Conservation (phyloP, 495 filamentous ascomycete genomes). For the Daldinia concentrica region DNA sequence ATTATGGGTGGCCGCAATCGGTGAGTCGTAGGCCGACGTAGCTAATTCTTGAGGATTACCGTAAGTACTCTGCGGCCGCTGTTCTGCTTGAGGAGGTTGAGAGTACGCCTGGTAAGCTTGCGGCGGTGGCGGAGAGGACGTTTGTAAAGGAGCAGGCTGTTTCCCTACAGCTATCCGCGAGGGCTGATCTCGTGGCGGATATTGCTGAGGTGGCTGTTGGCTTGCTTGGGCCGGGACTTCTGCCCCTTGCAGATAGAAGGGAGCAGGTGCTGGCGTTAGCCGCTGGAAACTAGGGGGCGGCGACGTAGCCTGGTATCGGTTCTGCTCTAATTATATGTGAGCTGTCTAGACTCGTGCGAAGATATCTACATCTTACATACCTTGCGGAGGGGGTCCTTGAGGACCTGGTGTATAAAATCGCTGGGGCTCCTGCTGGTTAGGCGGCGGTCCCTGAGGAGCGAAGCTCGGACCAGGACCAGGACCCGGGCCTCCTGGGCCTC, state of each 20-base stretch:
- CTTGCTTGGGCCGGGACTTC: constrained; percentile 53
- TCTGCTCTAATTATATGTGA: constrained; percentile 46
- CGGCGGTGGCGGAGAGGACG: constrained; percentile 52
- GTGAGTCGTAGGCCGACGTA: constrained; percentile 85
- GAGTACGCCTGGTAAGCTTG: constrained; percentile 55
- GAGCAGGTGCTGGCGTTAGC: constrained; percentile 51
- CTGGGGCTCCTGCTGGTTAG: constrained; percentile 68
- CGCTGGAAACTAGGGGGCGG: constrained; percentile 60
- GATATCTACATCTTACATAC: constrained; percentile 31
- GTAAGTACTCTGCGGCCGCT: constrained; percentile 75
- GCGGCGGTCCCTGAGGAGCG: constrained; percentile 59
- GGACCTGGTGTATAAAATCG: constrained; percentile 74
- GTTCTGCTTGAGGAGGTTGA: constrained; percentile 54
- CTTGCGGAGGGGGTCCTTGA: constrained; percentile 50
- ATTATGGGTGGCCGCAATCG: constrained; percentile 68
- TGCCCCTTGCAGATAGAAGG: constrained; percentile 58
- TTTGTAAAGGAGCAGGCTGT: constrained; percentile 58
- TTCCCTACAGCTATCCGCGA: constrained; percentile 56
- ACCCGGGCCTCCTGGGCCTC: constrained; percentile 47
- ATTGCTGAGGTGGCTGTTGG: constrained; percentile 45
- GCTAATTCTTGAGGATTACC: constrained; percentile 84
- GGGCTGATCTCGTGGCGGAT: constrained; percentile 54
- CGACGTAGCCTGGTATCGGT: constrained; percentile 56
- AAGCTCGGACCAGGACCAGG: constrained; percentile 51
- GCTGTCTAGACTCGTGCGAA: constrained; percentile 23